A percentile compares a stretch with the other conserved stretches of the same genome.
phyloP scores from a whole-genome alignment of 1,284 basidiomycete species.

The Ganoderma leucocontextum region DNA sequence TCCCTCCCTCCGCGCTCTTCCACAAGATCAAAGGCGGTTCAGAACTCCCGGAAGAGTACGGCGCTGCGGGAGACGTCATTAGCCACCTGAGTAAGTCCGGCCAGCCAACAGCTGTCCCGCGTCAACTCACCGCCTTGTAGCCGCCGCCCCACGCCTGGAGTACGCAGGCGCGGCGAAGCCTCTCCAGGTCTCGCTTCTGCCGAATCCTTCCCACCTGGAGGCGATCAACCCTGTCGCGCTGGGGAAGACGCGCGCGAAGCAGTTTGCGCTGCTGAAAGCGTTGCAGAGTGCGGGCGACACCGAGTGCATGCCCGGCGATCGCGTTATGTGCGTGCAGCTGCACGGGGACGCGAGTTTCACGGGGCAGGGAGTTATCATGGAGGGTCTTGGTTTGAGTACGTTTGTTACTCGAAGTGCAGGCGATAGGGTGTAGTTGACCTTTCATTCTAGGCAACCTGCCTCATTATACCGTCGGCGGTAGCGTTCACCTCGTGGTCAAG shows the following conservation, averaged over 20 bases:
- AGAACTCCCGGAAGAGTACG: slow-evolving; percentile 74
- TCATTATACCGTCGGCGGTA: slow-evolving; percentile 90
- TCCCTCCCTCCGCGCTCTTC: slow-evolving; percentile 74
- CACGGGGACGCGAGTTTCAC: slow-evolving; percentile 92
- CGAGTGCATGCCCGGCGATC: slow-evolving; percentile 84
- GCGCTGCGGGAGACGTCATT: slow-evolving; percentile 84
- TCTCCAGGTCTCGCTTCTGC: slow-evolving; percentile 80
- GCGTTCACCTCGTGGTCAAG: slow-evolving; percentile 92
- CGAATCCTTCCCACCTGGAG: slow-evolving; percentile 91
- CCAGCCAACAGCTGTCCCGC: background rate
- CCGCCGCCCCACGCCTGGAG: slow-evolving; percentile 64
- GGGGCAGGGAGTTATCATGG: slow-evolving; percentile 92
- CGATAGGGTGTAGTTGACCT: slow-evolving; percentile 5
- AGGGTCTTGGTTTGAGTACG: slow-evolving; percentile 82
- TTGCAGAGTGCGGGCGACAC: slow-evolving; percentile 42
- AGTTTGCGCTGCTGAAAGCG: slow-evolving; percentile 82
- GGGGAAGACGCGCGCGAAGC: slow-evolving; percentile 92
- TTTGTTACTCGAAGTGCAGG: slow-evolving; percentile 21
- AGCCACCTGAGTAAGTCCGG: slow-evolving; percentile 74
- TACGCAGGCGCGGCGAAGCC: slow-evolving; percentile 60
- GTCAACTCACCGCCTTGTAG: slow-evolving; percentile 44
- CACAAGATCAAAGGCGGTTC: slow-evolving; percentile 85
- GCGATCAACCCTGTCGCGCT: slow-evolving; percentile 87
- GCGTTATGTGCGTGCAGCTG: slow-evolving; percentile 87
- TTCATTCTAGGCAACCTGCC: slow-evolving; percentile 73